phyloP scores from a whole-genome alignment of 768 basidiomycete genomes.

The Leccinum imitatum region DNA sequence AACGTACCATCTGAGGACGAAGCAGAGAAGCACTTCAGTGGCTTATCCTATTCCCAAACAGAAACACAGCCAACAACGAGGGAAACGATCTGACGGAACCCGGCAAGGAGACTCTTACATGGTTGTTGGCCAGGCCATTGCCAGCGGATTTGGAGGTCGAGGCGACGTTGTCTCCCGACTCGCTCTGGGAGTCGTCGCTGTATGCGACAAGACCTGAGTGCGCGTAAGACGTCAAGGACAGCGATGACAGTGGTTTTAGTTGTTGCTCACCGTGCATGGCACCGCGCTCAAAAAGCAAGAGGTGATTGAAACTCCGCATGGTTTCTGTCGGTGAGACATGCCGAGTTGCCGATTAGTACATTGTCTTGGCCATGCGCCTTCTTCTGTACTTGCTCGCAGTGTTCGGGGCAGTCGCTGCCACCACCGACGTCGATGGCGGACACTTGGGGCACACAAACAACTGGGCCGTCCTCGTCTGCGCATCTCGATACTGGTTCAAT shows the following conservation, averaged over 20 bases:
- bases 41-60: slow-evolving; percentile 63
- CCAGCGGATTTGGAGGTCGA: slow-evolving; percentile 26
- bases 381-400: slow-evolving; percentile 27
- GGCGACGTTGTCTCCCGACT: slow-evolving; percentile 45
- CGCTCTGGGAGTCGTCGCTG: slow-evolving; percentile 62
- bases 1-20: slow-evolving; percentile 32
- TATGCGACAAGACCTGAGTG: slow-evolving; percentile 59
- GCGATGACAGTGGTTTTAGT: not conserved
- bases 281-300: slow-evolving; percentile 6
- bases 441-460: slow-evolving; percentile 83
- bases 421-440: slow-evolving; percentile 45
- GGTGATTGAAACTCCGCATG: slow-evolving; percentile 27
- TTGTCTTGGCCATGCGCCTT: slow-evolving; percentile 23
- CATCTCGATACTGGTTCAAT: slow-evolving; percentile 98
- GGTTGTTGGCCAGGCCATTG: slow-evolving; percentile 25
- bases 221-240: not conserved
- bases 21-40: slow-evolving; percentile 37
- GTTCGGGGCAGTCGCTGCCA: slow-evolving; percentile 34
- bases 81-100: slow-evolving; percentile 49
- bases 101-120: slow-evolving; percentile 63
- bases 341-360: slow-evolving; percentile 27
- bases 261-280: slow-evolving; percentile 32
- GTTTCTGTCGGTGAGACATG: not conserved
- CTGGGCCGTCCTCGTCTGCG: slow-evolving; percentile 96
- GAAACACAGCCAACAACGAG: slow-evolving; percentile 63